Evolutionary conservation across 495 filamentous ascomycete species (phyloP), one percentile per base, ranked within the genome.

Genomic region (Podospora comata): DNA sequence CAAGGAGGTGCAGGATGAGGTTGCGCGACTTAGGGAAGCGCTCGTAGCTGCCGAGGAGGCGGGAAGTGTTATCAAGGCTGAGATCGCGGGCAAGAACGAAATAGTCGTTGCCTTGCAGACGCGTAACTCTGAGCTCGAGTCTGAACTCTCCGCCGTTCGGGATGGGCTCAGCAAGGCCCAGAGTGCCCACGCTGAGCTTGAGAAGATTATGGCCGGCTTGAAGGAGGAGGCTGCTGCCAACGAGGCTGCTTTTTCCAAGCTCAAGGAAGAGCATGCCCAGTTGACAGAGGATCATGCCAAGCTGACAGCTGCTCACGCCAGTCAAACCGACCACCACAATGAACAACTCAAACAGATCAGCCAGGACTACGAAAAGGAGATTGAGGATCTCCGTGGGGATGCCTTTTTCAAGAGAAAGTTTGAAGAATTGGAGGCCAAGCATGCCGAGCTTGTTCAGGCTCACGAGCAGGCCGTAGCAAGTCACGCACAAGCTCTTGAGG

Each of bases 381-480:
- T 87, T 54, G 85, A 86, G 68, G 81, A 82, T 57, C 80, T 86
- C n/a, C 79, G 80, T 27, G 84, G 83, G 23, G 83, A 85, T 69
- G 83, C 85, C 39, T 83, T 82, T 66, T 83, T 85, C 72, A 85
- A 83, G 73, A 80, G 82, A 62, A 79, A 85, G 67, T 85, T 83
- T 67, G 77, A 85, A 56, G 81, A 81, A 32, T 76, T 86, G 18
- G 80, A 84, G 60, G 74, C 71, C 23, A 80, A 83, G 71, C 78
- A 85, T 67, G 74, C 75, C 20, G 82, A 84, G 62, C 73, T 83
- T 13, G 72, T 68, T 63, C 67, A 79, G 64, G 73, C 80, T 19
- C 79, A 84, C 69, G 73, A 77, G 39, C 75, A 81, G 61, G 72
- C 76, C 55, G 63, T 74, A 66, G 72, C 74, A 39, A 69, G 60